Evolutionary conservation across 1,284 basidiomycete species (phyloP).

Genomic region (Naganishia cerealis): DNA sequence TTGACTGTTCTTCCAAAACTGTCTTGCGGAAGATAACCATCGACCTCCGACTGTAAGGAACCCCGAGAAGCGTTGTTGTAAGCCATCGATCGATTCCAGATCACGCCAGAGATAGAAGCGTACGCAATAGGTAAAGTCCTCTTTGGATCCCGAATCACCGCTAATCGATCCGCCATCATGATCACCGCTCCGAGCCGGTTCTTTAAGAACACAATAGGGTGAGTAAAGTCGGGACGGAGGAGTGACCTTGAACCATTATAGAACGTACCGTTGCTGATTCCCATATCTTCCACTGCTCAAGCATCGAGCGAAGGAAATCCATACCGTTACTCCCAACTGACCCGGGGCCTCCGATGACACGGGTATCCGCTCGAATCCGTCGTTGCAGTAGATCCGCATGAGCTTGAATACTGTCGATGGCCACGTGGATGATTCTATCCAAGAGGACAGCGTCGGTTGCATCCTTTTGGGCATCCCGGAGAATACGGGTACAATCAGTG

Average conservation of each 20-base stretch:
- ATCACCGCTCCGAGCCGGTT: constrained; percentile 19
- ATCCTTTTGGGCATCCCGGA: not conserved
- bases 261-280: constrained; percentile 14
- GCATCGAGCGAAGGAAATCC: constrained; percentile 8
- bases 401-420: not conserved
- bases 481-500: constrained; percentile 2
- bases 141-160: not conserved
- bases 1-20: constrained; percentile 25
- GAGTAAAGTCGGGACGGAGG: not conserved
- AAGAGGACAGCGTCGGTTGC: not conserved
- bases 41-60: not conserved
- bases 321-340: not conserved
- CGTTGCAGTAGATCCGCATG: constrained; percentile 10
- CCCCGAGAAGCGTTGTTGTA: not conserved
- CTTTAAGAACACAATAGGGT: not conserved
- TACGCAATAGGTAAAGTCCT: not conserved
- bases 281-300: constrained; percentile 20
- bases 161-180: constrained; percentile 14
- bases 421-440: not conserved
- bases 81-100: not conserved
- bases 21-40: constrained; percentile 10
- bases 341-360: not conserved
- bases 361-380: not conserved
- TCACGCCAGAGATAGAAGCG: not conserved
- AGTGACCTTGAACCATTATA: too few species aligned